Conservation (phyloP, 305 asterid genomes). For the Fraxinus baroniana region DNA sequence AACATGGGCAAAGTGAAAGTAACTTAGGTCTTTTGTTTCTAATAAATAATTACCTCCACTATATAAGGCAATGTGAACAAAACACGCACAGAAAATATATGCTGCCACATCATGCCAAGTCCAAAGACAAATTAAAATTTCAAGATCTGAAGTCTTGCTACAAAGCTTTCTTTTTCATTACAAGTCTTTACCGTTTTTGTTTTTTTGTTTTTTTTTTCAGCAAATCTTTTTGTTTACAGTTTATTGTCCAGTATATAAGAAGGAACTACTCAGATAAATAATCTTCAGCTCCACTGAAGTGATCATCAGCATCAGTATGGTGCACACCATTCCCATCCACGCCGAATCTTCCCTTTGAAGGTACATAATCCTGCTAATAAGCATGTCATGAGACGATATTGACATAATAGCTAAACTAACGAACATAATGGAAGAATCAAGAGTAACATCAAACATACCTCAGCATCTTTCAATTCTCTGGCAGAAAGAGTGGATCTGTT, state of each 20-base stretch:
- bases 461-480: constrained; percentile 64
- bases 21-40: not conserved
- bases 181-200: not conserved
- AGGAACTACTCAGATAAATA: constrained; percentile 61
- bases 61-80: not conserved
- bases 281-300: constrained; percentile 64
- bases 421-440: not conserved
- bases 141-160: not conserved
- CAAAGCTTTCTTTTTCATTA: not conserved
- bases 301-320: constrained; percentile 60
- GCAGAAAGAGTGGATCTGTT: constrained; percentile 55
- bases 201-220: not conserved
- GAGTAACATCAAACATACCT: constrained; percentile 35
- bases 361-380: constrained; percentile 51
- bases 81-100: not conserved
- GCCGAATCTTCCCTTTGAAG: constrained; percentile 49
- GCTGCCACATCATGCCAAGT: not conserved
- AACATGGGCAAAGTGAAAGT: not conserved
- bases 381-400: constrained; percentile 11
- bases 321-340: constrained; percentile 42
- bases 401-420: constrained; percentile 11
- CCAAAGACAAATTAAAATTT: not conserved
- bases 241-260: not conserved
- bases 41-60: not conserved
- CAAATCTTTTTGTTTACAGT: not conserved